Percentiles rank a stretch among this genome's conserved stretches.
These are phyloP conservation scores for Rosa multiflora DNA, from an alignment of 306 rosid genomes.

Conservation along the genomic window DNA sequence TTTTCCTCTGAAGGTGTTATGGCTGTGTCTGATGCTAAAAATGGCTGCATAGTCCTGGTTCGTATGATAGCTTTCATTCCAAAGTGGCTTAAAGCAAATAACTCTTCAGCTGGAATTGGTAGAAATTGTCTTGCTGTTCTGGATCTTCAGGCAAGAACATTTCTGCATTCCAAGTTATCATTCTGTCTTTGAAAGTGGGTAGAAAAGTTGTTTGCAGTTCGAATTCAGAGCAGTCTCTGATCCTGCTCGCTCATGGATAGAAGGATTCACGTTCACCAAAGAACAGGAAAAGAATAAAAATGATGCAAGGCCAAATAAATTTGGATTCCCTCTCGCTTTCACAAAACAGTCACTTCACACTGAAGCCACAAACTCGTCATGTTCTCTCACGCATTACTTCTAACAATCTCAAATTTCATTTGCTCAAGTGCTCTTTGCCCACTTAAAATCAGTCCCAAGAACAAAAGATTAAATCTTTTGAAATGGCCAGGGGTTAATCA, in stretches of 20 bases:
- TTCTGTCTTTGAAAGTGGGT: background rate
- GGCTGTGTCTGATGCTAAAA: background rate
- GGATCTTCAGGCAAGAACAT: constrained; percentile 16
- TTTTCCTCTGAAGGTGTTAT: background rate
- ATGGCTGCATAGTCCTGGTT: background rate
- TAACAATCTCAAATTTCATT: too few relatives aligned
- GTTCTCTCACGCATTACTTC: background rate
- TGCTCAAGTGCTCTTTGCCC: too few relatives aligned
- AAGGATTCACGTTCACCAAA: background rate
- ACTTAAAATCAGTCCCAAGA: too few relatives aligned
- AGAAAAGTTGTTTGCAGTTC: background rate
- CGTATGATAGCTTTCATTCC: background rate
- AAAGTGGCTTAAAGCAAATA: background rate
- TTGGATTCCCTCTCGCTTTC: too few relatives aligned
- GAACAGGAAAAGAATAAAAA: too few relatives aligned
- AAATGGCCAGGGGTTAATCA: background rate
- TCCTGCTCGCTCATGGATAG: background rate
- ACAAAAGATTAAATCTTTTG: background rate
- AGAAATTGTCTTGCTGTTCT: background rate
- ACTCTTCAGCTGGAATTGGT: background rate
- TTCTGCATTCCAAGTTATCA: background rate
- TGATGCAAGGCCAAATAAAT: too few relatives aligned
- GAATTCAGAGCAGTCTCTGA: too few relatives aligned
- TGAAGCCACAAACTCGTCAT: too few relatives aligned
- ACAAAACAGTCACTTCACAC: background rate